phyloP scores from a whole-genome alignment of 1,139 yeast species.

The Keqinozyma sinolaborantium region DNA sequence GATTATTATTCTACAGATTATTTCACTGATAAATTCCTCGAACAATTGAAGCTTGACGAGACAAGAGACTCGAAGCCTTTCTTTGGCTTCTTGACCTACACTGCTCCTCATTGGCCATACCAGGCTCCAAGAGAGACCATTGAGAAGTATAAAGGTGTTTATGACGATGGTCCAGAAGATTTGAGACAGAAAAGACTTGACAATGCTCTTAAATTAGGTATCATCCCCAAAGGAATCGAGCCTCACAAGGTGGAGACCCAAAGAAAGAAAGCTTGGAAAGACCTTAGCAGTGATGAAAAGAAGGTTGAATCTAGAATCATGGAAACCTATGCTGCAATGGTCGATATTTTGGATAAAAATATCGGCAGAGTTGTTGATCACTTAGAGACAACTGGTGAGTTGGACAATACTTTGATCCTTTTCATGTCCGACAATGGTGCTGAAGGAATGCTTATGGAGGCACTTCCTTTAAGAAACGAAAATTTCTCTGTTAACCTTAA shows the following conservation, averaged over 20 bases:
- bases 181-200: constrained; percentile 36
- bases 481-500: constrained; percentile 22
- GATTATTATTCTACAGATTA: constrained; percentile 45
- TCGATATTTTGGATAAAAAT: constrained; percentile 48
- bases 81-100: constrained; percentile 49
- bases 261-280: constrained; percentile 37
- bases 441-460: constrained; percentile 56
- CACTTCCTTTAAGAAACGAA: constrained; percentile 37
- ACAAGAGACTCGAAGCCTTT: constrained; percentile 41
- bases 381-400: constrained; percentile 35
- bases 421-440: constrained; percentile 64
- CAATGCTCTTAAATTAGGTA: constrained; percentile 39
- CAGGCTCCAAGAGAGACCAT: constrained; percentile 51
- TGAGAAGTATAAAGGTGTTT: constrained; percentile 45
- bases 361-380: constrained; percentile 43
- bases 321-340: constrained; percentile 62
- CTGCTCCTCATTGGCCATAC: constrained; percentile 64
- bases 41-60: constrained; percentile 25
- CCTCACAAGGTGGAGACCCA: constrained; percentile 46
- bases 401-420: constrained; percentile 50
- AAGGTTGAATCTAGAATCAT: constrained; percentile 39
- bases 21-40: constrained; percentile 43
- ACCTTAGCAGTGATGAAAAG: constrained; percentile 31
- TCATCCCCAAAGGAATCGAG: constrained; percentile 37
- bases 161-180: constrained; percentile 47